phyloP scores from a whole-genome alignment of 257 asterid species.

The Pogostemon cablin region DNA sequence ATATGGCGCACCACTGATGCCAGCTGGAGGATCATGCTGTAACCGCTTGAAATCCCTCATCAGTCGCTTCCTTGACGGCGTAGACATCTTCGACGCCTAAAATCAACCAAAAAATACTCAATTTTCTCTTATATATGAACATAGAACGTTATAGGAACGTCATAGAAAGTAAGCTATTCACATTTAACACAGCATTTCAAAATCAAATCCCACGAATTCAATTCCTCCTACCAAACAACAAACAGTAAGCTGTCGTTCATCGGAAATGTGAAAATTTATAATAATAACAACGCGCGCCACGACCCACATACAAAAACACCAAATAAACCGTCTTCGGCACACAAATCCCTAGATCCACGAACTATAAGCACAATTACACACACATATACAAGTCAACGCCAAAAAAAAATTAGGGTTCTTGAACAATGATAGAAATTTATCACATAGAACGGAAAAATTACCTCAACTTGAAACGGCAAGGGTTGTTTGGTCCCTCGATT shows the following conservation, averaged over 20 bases:
- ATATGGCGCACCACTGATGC: conserved; percentile 93
- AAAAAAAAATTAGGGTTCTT: conserved; percentile 26
- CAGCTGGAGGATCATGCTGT: conserved; percentile 96
- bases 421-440: not conserved
- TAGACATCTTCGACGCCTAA: conserved; percentile 71
- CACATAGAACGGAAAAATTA: not conserved
- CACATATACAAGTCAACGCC: conserved; percentile 26
- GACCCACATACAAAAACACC: conserved; percentile 6
- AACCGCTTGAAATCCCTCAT: conserved; percentile 97
- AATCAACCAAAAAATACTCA: conserved; percentile 15
- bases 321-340: conserved; percentile 19
- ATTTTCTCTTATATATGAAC: not conserved
- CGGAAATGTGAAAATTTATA: not conserved
- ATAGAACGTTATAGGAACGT: not conserved
- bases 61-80: conserved; percentile 85
- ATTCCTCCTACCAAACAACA: not conserved
- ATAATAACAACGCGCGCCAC: not conserved
- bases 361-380: not conserved
- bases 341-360: conserved; percentile 41
- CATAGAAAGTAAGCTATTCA: not conserved
- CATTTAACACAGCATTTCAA: not conserved
- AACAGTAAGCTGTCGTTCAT: not conserved
- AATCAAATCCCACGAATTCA: not conserved
- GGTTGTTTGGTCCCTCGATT: conserved; percentile 1
- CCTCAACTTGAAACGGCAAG: conserved; percentile 36